phyloP scores from a whole-genome alignment of 2,329 filamentous ascomycete genomes.

The Penicillium sp. region DNA sequence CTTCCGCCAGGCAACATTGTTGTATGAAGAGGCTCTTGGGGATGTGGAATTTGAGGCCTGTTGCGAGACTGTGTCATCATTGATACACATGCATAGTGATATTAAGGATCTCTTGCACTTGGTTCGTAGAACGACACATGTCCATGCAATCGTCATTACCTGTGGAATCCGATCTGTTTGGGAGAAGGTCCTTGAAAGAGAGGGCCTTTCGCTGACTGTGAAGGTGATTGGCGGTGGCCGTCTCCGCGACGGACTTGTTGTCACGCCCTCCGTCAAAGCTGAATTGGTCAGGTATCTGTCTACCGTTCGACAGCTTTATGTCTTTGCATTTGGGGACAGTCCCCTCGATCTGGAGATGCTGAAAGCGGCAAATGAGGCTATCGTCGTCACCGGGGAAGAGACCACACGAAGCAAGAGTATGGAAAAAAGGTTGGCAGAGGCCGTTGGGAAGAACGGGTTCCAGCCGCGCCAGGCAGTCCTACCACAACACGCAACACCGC shows the following conservation, averaged over 20 bases:
- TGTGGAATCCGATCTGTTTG: constrained; percentile 57
- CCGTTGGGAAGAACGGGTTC: constrained; percentile 41
- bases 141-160: constrained; percentile 55
- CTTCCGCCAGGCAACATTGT: constrained; percentile 55
- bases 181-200: constrained; percentile 53
- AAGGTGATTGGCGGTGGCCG: too few species aligned
- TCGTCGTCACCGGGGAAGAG: too few species aligned
- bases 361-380: too few species aligned
- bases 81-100: constrained; percentile 49
- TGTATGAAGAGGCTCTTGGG: constrained; percentile 51
- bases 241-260: too few species aligned
- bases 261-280: too few species aligned
- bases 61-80: constrained; percentile 48
- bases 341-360: too few species aligned
- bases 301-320: too few species aligned
- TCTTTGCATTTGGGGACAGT: too few species aligned
- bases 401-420: too few species aligned
- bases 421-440: too few species aligned
- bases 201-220: constrained; percentile 48
- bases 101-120: constrained; percentile 48
- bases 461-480: constrained; percentile 51
- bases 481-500: constrained; percentile 40
- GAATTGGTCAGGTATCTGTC: too few species aligned
- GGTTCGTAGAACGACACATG: constrained; percentile 30
- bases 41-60: constrained; percentile 45